Evolutionary conservation across 495 filamentous ascomycete genomes (phyloP).

Genomic region (Tetracladium marchalianum): DNA sequence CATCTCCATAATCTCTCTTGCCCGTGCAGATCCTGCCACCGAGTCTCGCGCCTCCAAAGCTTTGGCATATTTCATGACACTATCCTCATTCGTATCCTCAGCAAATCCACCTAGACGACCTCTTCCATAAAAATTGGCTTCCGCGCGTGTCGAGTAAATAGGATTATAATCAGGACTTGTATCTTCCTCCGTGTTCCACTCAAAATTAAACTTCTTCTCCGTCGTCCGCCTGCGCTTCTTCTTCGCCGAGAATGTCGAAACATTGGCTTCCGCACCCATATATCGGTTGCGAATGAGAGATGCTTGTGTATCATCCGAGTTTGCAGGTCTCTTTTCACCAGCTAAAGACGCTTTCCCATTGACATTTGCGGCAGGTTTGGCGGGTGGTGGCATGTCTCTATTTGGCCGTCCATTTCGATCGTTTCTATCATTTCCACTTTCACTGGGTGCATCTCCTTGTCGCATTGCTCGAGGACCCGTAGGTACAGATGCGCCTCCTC

Average conservation of each 20-base stretch:
- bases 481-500: constrained; percentile 36
- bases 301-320: constrained; percentile 67
- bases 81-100: constrained; percentile 61
- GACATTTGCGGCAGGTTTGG: constrained; percentile 24
- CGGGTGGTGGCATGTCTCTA: constrained; percentile 28
- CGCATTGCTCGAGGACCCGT: constrained; percentile 77
- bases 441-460: constrained; percentile 37
- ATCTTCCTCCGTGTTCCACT: constrained; percentile 96
- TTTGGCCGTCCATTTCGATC: constrained; percentile 16
- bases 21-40: constrained; percentile 69
- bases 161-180: constrained; percentile 87
- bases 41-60: constrained; percentile 69
- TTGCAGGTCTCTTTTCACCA: constrained; percentile 43
- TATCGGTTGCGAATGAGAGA: constrained; percentile 73
- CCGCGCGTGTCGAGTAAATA: constrained; percentile 65
- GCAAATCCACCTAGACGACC: constrained; percentile 76
- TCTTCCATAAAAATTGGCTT: constrained; percentile 70
- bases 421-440: constrained; percentile 42
- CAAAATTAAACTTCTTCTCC: constrained; percentile 98
- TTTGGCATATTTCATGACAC: constrained; percentile 64
- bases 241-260: constrained; percentile 86
- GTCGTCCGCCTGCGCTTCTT: constrained; percentile 92
- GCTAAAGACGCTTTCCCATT: constrained; percentile 23
- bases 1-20: constrained; percentile 79
- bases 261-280: constrained; percentile 84